Evolutionary conservation across 2,329 filamentous ascomycete species (phyloP).

Genomic region (Pestalotiopsis sp.): DNA sequence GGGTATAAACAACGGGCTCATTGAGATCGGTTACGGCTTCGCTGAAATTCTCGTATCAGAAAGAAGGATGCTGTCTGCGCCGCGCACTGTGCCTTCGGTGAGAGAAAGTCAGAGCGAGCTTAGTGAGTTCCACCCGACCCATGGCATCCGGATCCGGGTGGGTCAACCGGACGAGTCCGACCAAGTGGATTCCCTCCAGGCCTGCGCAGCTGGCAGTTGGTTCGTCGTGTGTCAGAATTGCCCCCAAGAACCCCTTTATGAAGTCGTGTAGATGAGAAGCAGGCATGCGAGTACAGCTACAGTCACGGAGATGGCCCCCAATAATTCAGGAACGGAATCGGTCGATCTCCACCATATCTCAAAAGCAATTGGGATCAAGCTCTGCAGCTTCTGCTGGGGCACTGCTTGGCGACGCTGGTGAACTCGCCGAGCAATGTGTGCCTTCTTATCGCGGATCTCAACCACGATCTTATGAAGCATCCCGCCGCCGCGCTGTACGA

Average conservation of each 20-base stretch:
- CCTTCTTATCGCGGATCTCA: neutral
- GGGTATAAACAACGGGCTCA: neutral
- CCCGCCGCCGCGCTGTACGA: slow-evolving; percentile 20
- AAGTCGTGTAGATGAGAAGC: neutral
- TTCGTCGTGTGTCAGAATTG: neutral
- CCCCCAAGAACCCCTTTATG: neutral
- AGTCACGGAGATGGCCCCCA: neutral
- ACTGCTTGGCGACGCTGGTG: neutral
- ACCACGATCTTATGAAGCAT: slow-evolving; percentile 6
- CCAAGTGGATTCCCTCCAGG: neutral
- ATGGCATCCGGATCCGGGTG: neutral
- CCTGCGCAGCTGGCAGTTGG: neutral
- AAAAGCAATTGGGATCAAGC: neutral
- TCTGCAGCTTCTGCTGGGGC: neutral
- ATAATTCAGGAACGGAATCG: neutral
- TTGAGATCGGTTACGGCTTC: neutral
- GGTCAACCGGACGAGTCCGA: neutral
- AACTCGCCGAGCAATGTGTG: neutral
- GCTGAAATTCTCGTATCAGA: neutral
- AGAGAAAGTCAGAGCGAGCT: neutral
- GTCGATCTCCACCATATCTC: slow-evolving; percentile 3
- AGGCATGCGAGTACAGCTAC: neutral
- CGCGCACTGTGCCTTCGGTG: neutral
- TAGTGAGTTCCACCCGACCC: neutral
- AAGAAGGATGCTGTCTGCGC: neutral